phyloP scores from a whole-genome alignment of 2,329 filamentous ascomycete species.

The Tolypocladium paradoxum region DNA sequence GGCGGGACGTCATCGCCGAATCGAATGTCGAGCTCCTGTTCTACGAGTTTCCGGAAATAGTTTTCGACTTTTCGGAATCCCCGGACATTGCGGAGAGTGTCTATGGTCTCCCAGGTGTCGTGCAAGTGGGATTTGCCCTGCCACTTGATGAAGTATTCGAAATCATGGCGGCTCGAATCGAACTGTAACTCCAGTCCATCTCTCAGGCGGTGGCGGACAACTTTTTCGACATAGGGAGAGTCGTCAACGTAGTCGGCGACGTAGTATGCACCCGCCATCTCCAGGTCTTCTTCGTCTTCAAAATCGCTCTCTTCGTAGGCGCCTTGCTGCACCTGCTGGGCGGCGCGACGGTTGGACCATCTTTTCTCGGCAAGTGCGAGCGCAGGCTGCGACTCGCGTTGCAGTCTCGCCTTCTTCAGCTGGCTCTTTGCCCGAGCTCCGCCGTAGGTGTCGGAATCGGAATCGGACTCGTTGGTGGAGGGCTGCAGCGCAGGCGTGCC shows the following conservation, averaged over 20 bases:
- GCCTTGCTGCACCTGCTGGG: constrained; percentile 57
- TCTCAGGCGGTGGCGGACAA: constrained; percentile 75
- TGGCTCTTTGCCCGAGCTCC: constrained; percentile 58
- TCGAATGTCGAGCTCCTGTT: constrained; percentile 67
- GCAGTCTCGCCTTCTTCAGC: constrained; percentile 68
- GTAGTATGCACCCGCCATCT: constrained; percentile 52
- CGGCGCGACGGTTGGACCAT: constrained; percentile 80
- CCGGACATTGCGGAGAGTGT: constrained; percentile 63
- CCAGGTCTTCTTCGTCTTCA: constrained; percentile 53
- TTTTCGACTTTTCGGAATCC: constrained; percentile 89
- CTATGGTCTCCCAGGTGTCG: constrained; percentile 84
- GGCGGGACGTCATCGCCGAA: constrained; percentile 67
- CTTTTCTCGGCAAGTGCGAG: constrained; percentile 69
- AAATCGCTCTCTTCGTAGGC: constrained; percentile 56
- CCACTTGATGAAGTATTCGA: constrained; percentile 94
- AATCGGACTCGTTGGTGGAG: constrained; percentile 51
- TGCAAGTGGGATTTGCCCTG: constrained; percentile 91
- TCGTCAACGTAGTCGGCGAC: constrained; percentile 61
- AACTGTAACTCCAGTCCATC: constrained; percentile 51
- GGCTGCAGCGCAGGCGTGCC: constrained; percentile 44
- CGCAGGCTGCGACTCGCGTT: constrained; percentile 56
- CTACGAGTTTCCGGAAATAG: constrained; percentile 77
- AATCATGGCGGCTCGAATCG: constrained; percentile 59
- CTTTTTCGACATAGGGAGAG: constrained; percentile 77
- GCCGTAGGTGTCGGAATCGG: constrained; percentile 70